Percentiles rank a stretch among this genome's conserved stretches.
These are phyloP conservation scores for Rhodotorula glutinis DNA, from an alignment of 1,284 basidiomycete genomes.

Conservation along the genomic window DNA sequence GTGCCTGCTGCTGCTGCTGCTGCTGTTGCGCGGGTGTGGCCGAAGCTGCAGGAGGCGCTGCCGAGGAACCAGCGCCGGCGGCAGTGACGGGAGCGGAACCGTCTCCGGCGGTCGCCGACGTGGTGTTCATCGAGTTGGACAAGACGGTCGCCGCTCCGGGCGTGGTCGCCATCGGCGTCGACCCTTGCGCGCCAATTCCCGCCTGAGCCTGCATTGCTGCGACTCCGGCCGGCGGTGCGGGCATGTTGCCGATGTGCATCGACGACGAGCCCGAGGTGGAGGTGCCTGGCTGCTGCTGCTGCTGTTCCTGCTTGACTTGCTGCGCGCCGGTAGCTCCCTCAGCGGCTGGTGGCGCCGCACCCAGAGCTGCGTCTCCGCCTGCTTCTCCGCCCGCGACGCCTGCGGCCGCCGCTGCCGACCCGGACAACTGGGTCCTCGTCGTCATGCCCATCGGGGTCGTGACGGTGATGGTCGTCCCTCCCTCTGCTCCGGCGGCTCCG, in stretches of 20 bases:
- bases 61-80: no score
- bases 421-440: conserved; percentile 52
- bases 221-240: neutral
- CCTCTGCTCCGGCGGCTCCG: conserved; percentile 14
- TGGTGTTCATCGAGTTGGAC: conserved; percentile 16
- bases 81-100: no score
- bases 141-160: conserved; percentile 27
- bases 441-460: conserved; percentile 88
- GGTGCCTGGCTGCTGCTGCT: conserved; percentile 3
- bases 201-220: neutral
- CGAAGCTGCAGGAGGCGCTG: neutral
- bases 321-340: neutral
- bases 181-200: neutral
- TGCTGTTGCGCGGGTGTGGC: neutral
- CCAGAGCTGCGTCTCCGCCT: neutral
- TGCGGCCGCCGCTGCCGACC: neutral
- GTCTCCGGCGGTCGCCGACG: neutral
- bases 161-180: conserved; percentile 18
- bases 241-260: conserved; percentile 15
- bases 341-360: neutral
- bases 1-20: conserved; percentile 7
- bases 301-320: conserved; percentile 8
- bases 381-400: neutral
- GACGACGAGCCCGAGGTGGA: conserved; percentile 18
- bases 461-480: conserved; percentile 66